phyloP scores from a whole-genome alignment of 129 eudicot genomes.

The Lactuca sativa region DNA sequence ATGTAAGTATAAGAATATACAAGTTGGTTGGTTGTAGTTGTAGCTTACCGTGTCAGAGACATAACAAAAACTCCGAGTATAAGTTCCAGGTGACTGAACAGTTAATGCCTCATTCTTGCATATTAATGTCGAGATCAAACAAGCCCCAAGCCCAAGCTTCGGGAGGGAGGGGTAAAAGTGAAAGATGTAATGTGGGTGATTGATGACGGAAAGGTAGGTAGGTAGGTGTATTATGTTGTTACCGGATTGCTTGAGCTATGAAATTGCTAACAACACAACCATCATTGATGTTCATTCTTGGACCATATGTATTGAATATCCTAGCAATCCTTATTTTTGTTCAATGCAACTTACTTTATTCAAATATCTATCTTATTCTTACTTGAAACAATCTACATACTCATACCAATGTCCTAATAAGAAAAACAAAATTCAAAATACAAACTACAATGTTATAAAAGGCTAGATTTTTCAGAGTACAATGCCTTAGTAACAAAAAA shows the following conservation, averaged over 20 bases:
- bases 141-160: too few relatives aligned
- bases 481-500: too few relatives aligned
- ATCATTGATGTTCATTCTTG: slow-evolving; percentile 88
- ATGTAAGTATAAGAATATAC: slow-evolving; percentile 4
- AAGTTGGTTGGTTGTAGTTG: neutral
- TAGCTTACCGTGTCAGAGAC: slow-evolving; percentile 85
- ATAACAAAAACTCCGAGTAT: slow-evolving; percentile 93
- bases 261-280: slow-evolving; percentile 90
- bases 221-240: neutral
- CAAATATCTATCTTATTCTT: too few relatives aligned
- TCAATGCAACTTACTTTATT: neutral
- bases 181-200: too few relatives aligned
- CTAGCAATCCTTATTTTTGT: slow-evolving; percentile 84
- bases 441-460: too few relatives aligned
- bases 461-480: too few relatives aligned
- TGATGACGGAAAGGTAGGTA: too few relatives aligned
- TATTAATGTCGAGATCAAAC: too few relatives aligned
- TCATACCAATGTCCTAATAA: too few relatives aligned
- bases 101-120: slow-evolving; percentile 83
- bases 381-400: too few relatives aligned
- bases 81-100: slow-evolving; percentile 94
- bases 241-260: slow-evolving; percentile 88
- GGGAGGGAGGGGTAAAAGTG: neutral
- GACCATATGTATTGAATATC: slow-evolving; percentile 87
- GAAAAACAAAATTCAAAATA: too few relatives aligned